phyloP scores from a whole-genome alignment of 371 early-diverging fungal species.

The Mucor irregularis region DNA sequence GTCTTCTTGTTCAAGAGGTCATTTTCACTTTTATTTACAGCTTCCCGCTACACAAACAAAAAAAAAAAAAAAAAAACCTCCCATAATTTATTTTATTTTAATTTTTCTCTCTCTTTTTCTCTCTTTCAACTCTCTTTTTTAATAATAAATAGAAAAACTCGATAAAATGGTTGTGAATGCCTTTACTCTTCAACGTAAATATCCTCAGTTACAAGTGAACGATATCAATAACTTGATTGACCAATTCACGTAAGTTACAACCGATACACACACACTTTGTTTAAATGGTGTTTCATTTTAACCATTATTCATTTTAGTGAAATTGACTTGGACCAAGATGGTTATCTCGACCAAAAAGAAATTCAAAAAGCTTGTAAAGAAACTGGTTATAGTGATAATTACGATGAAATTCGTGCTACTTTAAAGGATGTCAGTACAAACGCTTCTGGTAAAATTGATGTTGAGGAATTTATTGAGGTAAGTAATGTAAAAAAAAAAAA shows the following conservation, averaged over 20 bases:
- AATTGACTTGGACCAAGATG: constrained; percentile 74
- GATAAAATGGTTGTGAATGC: constrained; percentile 40
- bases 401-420: constrained; percentile 77
- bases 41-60: too few species aligned
- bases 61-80: too few species aligned
- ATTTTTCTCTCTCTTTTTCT: constrained; percentile 7
- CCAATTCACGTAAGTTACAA: constrained; percentile 56
- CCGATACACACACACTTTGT: neutral
- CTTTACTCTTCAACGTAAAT: constrained; percentile 60
- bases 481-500: constrained; percentile 6
- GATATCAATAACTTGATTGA: constrained; percentile 64
- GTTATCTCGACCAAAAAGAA: constrained; percentile 75
- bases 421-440: constrained; percentile 73
- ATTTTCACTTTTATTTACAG: too few species aligned
- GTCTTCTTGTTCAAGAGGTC: too few species aligned
- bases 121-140: constrained; percentile 3
- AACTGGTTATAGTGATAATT: constrained; percentile 69
- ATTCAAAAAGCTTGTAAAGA: constrained; percentile 69
- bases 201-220: constrained; percentile 59
- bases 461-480: constrained; percentile 86
- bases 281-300: too few species aligned
- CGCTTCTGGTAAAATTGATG: constrained; percentile 73
- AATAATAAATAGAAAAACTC: neutral
- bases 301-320: constrained; percentile 43
- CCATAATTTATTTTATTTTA: too few species aligned